Evolutionary conservation across 805 yeast species (phyloP).

Genomic region (Cyberlindnera suaveolens): DNA sequence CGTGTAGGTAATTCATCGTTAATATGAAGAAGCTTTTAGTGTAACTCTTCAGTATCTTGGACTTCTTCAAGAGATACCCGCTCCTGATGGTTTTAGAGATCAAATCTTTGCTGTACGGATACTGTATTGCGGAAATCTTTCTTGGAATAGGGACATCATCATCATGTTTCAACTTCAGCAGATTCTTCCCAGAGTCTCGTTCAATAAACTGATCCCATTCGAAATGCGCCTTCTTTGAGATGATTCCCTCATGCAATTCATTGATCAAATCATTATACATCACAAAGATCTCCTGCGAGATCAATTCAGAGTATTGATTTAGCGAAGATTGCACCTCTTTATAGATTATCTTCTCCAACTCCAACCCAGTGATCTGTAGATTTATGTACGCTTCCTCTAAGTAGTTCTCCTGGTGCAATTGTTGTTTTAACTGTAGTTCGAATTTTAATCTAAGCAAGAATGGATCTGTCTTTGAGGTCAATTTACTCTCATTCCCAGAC

Average conservation of each 20-base stretch:
- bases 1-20: slow-evolving; percentile 83
- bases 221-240: slow-evolving; percentile 64
- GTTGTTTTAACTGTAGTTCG: slow-evolving; percentile 72
- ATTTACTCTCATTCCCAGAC: slow-evolving; percentile 32
- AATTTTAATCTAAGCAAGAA: slow-evolving; percentile 62
- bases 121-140: slow-evolving; percentile 52
- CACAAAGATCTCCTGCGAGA: slow-evolving; percentile 68
- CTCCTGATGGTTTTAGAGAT: slow-evolving; percentile 62
- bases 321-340: slow-evolving; percentile 79
- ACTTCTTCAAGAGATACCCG: slow-evolving; percentile 79
- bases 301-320: slow-evolving; percentile 59
- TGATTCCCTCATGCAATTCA: slow-evolving; percentile 59
- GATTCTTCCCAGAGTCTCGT: slow-evolving; percentile 59
- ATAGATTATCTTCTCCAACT: slow-evolving; percentile 80
- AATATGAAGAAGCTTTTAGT: slow-evolving; percentile 83
- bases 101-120: slow-evolving; percentile 62
- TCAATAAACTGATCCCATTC: slow-evolving; percentile 86
- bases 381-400: slow-evolving; percentile 84
- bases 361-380: slow-evolving; percentile 79
- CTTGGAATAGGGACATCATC: slow-evolving; percentile 50
- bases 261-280: slow-evolving; percentile 61
- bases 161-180: slow-evolving; percentile 28
- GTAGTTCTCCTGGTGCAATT: slow-evolving; percentile 76
- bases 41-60: slow-evolving; percentile 84
- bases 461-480: slow-evolving; percentile 63